Base-by-base conservation (phyloP, 257 asterid genomes). In the Rauvolfia tetraphylla region DNA sequence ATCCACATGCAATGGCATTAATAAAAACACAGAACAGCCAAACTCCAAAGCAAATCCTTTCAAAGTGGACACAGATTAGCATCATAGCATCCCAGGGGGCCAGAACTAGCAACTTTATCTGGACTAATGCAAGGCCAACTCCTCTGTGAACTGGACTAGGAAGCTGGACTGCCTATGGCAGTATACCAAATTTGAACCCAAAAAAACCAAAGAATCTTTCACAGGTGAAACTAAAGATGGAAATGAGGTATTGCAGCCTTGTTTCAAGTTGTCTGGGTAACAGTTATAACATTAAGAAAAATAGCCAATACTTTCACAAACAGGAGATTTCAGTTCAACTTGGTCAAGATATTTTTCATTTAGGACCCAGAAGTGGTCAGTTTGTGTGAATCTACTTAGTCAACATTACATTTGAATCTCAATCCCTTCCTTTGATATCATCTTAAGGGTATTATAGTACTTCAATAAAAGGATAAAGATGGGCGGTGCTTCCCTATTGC, bases 301-400 rank as follows among this genome's bases (percentile, higher is more conserved):
- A 65, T 65, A 3, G 18, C 14, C 22, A 33, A 33, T 36, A 33
- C 6, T 15, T 34, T 31, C 15, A 34, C 13, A 65, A 34, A 31
- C 71, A 17, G 17, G 29, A 65, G 11, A 65, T 65, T 63, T 33
- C 14, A 34, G 48, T 23, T 65, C 71, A 65, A 3, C 48, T 6
- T 34, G 25, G 71, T 15, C 18, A 34, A 65, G 48, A 20, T 39
- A 23, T 1, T 18, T 65, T 65, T 27, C 4, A 8, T 34, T 36
- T 65, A 65, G 71, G 48, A 65, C 71, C 71, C 34, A 34, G 20
- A 34, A 65, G 46, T 34, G 34, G 29, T 34, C 71, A 65, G 48
- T 65, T 18, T 65, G 29, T 34, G n/a, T 17, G 18, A 36, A 62
- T 62, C 33, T 65, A 41, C 33, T 34, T 36, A 65, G 25, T 36